Base-by-base conservation (phyloP, 768 basidiomycete species). In the Phaeotremella skinneri region DNA sequence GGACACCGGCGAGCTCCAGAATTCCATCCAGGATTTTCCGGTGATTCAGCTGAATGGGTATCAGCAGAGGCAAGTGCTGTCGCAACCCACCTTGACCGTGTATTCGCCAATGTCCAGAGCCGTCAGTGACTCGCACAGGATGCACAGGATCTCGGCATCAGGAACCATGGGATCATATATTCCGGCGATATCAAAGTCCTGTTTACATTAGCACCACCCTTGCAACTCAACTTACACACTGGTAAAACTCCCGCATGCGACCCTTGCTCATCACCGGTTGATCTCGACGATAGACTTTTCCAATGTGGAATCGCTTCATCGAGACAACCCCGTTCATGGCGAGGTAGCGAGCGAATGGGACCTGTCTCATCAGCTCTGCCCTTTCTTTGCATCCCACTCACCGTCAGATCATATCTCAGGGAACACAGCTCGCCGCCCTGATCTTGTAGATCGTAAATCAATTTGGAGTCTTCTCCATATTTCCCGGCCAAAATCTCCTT, bases 211-310 rank as follows among this genome's bases (percentile, higher is more conserved):
- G 21, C 21, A n/a, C 21, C 7, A 9, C 25, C 11, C 7, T 9
- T 32, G 39, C 21, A 52, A 2, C 14, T 5, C 2, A 2, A 80
- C 85, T 66, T 65, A 92, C 91, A 62, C 94, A 96, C 78, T 99
- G 96, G 70, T 88, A 90, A 72, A 99, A 99, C 80, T 99, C 96
- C 59, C 96, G 84, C 93, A 99, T 96, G 26, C 96, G 82, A 0
- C 96, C 96, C 80, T 99, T 99, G 27, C 87, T 88, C 87, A 98
- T 92, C 56, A 93, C 93, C 0, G 96, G 96, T 64, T 87, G 91
- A 78, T 99, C 96, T 73, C 96, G 81, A 62, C 96, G 82, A 78
- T 98, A 99, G 20, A 99, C 96, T 79, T 98, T 99, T n/a, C 92
- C 93, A 51, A 99, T 86, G 77, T 98, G 96, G 87, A 91, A 99